Conservation (phyloP, 108 stramenopile species). For the Discostella stelligeroides region DNA sequence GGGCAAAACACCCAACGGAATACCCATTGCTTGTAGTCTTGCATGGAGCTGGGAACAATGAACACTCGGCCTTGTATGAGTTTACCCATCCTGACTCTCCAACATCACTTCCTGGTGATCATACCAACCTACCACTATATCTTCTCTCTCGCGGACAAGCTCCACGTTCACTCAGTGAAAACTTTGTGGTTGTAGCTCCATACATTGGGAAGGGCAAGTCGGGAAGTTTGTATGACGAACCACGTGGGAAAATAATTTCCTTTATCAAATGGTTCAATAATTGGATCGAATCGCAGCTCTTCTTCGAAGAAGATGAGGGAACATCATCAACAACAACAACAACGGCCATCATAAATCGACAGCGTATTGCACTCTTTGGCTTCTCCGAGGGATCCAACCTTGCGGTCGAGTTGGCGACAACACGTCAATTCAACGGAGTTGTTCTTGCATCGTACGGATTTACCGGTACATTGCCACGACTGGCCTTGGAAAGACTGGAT, state of each 20-base stretch:
- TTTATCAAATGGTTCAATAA: conserved; percentile 64
- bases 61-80: conserved; percentile 55
- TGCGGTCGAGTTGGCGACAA: conserved; percentile 77
- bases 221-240: conserved; percentile 73
- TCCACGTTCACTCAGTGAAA: conserved; percentile 53
- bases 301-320: background rate
- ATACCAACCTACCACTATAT: conserved; percentile 73
- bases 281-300: conserved; percentile 22
- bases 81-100: conserved; percentile 49
- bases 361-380: too few species aligned
- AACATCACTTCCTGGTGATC: conserved; percentile 59
- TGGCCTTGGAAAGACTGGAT: conserved; percentile 63
- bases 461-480: conserved; percentile 60
- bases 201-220: conserved; percentile 62
- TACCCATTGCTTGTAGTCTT: conserved; percentile 72
- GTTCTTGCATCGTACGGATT: conserved; percentile 78
- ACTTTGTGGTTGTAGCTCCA: conserved; percentile 78
- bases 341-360: conserved; percentile 57
- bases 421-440: conserved; percentile 60
- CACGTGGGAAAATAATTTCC: conserved; percentile 59
- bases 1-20: background rate
- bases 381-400: conserved; percentile 87
- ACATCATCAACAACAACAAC: background rate
- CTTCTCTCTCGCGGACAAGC: conserved; percentile 59
- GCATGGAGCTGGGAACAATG: conserved; percentile 77